Percentiles rank a stretch among this genome's conserved stretches.
Conservation (phyloP, 345 rosid species). For the Barbarea vulgaris region DNA sequence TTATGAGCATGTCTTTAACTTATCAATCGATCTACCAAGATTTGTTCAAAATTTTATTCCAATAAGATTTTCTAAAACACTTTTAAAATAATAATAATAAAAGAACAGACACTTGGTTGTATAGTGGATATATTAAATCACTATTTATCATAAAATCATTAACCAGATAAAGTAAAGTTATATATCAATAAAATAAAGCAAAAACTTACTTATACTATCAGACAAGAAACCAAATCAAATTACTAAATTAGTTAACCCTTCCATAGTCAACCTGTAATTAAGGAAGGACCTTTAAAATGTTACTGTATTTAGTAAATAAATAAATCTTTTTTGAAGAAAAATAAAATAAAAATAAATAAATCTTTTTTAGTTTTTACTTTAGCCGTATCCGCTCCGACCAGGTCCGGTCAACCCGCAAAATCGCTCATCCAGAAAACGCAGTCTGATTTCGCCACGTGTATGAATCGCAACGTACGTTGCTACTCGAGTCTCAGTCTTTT, state of each 20-base stretch:
- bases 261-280: not conserved
- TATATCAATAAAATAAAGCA: not conserved
- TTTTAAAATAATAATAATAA: not conserved
- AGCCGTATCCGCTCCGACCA: constrained; percentile 5
- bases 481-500: not conserved
- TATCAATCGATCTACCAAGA: not conserved
- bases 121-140: not conserved
- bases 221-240: not conserved
- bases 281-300: not conserved
- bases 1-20: not conserved
- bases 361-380: not conserved
- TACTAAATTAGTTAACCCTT: not conserved
- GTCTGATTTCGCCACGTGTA: constrained; percentile 9
- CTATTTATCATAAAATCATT: not conserved
- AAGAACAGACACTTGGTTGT: not conserved
- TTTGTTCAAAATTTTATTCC: not conserved
- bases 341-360: too few species aligned
- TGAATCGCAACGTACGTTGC: not conserved
- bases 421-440: not conserved
- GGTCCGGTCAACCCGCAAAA: constrained; percentile 13
- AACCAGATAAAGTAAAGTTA: not conserved
- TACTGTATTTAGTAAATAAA: not conserved
- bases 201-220: not conserved
- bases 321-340: too few species aligned
- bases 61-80: not conserved